Percentiles rank a stretch among this genome's conserved stretches.
Conservation (phyloP, 306 rosid species). For the Cucurbita ficifolia region DNA sequence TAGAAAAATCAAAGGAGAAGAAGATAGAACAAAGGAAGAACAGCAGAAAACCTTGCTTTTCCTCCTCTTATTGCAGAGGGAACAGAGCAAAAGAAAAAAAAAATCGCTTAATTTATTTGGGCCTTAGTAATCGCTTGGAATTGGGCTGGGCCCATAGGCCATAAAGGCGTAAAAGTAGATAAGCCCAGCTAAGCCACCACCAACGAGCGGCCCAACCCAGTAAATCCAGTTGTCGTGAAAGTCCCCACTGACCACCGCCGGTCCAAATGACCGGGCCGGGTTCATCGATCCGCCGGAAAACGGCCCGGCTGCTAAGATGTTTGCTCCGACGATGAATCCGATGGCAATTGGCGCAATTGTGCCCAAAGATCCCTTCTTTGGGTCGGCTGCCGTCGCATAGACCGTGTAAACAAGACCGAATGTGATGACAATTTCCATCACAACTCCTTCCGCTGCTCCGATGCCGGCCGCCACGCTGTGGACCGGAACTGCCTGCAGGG, state of each 20-base stretch:
- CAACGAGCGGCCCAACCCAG: slow-evolving; percentile 80
- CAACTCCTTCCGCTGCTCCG: slow-evolving; percentile 55
- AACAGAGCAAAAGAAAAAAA: neutral
- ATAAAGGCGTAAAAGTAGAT: slow-evolving; percentile 56
- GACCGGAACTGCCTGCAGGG: slow-evolving; percentile 39
- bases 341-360: slow-evolving; percentile 85
- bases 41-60: slow-evolving; percentile 4
- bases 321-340: slow-evolving; percentile 81
- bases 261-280: slow-evolving; percentile 87
- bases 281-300: slow-evolving; percentile 94
- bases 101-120: neutral
- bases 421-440: slow-evolving; percentile 58
- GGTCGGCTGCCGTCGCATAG: slow-evolving; percentile 89
- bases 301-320: slow-evolving; percentile 83
- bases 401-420: slow-evolving; percentile 84
- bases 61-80: slow-evolving; percentile 18
- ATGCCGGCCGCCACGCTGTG: slow-evolving; percentile 61
- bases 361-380: slow-evolving; percentile 67
- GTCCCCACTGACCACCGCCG: slow-evolving; percentile 75
- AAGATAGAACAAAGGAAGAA: neutral
- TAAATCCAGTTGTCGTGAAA: slow-evolving; percentile 71
- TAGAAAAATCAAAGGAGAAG: neutral
- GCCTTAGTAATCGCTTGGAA: slow-evolving; percentile 18
- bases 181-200: slow-evolving; percentile 86
- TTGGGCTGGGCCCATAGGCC: slow-evolving; percentile 40